Base-by-base conservation (phyloP, 129 eudicot species). In the Heracleum sosnowskyi region DNA sequence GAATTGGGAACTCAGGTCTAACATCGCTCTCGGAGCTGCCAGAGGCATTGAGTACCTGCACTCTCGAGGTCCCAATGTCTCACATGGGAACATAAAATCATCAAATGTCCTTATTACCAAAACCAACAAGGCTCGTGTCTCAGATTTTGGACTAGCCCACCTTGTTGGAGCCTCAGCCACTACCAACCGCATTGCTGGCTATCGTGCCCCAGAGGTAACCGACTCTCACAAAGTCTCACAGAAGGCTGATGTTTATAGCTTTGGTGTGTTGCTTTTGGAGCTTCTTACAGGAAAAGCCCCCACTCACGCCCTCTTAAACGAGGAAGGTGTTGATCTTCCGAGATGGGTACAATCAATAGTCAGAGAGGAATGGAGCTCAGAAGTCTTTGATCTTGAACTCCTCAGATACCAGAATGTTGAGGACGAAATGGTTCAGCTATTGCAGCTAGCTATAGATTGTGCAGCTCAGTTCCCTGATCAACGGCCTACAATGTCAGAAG, bases 271-370 rank as follows among this genome's bases (percentile, higher is more conserved):
- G 44, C 85, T 94, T 4, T 74, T 94, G 79, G 98, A 94, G 78
- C 96, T 94, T 80, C 86, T 94, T 5, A 94, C 98, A 2, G 98
- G 98, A 17, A 94, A 94, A 46, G 90, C 97, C 6, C 98, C 98
- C 1, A 85, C 93, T 11, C 97, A 91, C 35, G 84, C 98, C 17
- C 88, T 89, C 73, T 31, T 90, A 49, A 91, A 91, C 37, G 98
- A 94, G 85, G 97, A 94, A 84, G 98, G 98, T 15, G 96, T 94
- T 16, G 98, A 94, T 82, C 87, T 94, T 17, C 98, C 98, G 0
- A 85, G 98, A 69, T 94, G 98, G 98, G 98, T 94, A 2, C 97
- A 94, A 79, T 94, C 98, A 0, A 86, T 93, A 7, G 96, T 94
- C 1, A 77, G 86, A 44, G 98, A 94, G 44, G 98, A 91, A 81